Evolutionary conservation across 2,329 filamentous ascomycete genomes (phyloP).

Genomic region (Sordariomycetes sp.): DNA sequence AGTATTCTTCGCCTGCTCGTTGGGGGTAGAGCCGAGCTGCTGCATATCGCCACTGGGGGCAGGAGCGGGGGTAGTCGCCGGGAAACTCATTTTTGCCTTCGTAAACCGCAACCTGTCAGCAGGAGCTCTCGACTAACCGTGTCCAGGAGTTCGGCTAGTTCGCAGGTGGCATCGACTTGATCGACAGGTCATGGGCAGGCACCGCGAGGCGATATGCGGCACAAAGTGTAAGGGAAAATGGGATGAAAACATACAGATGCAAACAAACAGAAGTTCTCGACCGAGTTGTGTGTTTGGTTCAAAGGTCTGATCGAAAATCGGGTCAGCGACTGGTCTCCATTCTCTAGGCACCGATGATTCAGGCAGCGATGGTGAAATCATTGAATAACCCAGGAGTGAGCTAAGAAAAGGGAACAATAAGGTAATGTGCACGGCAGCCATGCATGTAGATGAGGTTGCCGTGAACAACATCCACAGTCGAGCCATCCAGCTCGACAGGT

Average conservation of each 20-base stretch:
- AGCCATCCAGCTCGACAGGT: not conserved
- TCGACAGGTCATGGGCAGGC: not conserved
- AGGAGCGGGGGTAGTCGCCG: slow-evolving; percentile 8
- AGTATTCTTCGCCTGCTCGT: slow-evolving; percentile 45
- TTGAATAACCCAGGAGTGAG: not conserved
- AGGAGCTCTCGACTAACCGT: not conserved
- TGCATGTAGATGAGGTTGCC: not conserved
- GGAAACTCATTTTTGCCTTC: slow-evolving; percentile 9
- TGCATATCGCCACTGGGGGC: slow-evolving; percentile 17
- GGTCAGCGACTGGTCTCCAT: not conserved
- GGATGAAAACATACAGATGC: not conserved
- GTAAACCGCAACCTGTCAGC: not conserved
- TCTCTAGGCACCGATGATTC: not conserved
- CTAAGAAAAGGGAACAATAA: not conserved
- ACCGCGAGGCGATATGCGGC: not conserved
- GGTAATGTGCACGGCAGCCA: not conserved
- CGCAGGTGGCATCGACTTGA: too few relatives aligned
- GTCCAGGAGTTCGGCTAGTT: too few relatives aligned
- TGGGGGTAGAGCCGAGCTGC: slow-evolving; percentile 15
- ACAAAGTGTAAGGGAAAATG: not conserved
- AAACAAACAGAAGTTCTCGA: not conserved
- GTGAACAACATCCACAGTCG: not conserved
- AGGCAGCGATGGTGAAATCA: not conserved
- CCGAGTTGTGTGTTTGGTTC: not conserved
- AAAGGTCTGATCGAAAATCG: not conserved